Base-by-base conservation (phyloP, 2,329 filamentous ascomycete species). In the Venturia carpophila region DNA sequence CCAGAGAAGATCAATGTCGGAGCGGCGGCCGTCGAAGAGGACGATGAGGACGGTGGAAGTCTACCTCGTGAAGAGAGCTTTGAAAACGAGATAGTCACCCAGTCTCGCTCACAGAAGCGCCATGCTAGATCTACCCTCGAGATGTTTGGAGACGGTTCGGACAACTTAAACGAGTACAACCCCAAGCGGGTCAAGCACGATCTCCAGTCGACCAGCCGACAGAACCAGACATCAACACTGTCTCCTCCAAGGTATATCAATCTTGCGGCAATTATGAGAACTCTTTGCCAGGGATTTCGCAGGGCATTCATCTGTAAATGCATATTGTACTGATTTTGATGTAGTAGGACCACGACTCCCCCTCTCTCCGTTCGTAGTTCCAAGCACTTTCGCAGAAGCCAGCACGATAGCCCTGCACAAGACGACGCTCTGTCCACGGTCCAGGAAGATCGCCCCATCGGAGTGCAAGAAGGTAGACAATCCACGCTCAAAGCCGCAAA, bases 71-170 rank as follows among this genome's bases (percentile, higher is more conserved):
- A 10, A 30, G 52, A 34, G 52, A 37, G 52, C 52, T 58, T 3
- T 10, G 47, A 27, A 27, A 21, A 52, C 47, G 47, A 52, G 27
- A 21, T 27, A 3, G 21, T 52, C 21, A 27, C 21, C 13, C 27
- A 52, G 47, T 21, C 47, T 27, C 21, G 47, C 47, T 52, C 47
- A 21, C 47, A 52, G n/a, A 52, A 52, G 21, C 47, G 47, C 47
- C 21, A 27, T 52, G 47, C 47, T 52, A 52, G 9, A 21, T 52
- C 47, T 30, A 15, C 47, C 21, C 47, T 10, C 47, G 24, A 52
- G 11, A 27, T 52, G 47, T 52, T 52, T 6, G 21, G 24, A 52
- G 47, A 52, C 4, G 47, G 27, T 2, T 52, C 47, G 1, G 47
- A 52, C 13, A 21, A 52, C 21, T 27, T 52, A 10, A 27, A 15